Percentiles rank a stretch among this genome's conserved stretches.
Conservation (phyloP, 306 rosid genomes). For the Quercus alba region DNA sequence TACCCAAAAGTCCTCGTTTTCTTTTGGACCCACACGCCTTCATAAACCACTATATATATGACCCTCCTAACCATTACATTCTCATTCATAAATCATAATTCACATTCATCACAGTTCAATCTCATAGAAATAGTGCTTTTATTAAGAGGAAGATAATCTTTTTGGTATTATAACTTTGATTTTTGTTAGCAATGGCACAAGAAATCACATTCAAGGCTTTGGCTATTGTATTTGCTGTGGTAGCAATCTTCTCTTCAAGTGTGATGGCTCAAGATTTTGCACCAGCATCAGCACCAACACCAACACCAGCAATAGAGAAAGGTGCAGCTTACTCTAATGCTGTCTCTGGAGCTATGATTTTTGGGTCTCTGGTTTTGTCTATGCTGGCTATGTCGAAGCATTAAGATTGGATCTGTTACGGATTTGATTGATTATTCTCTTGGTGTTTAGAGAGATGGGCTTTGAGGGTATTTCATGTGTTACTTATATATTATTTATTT, state of each 20-base stretch:
- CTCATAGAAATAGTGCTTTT: too few relatives aligned
- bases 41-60: neutral
- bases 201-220: conserved; percentile 8
- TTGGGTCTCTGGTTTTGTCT: conserved; percentile 30
- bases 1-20: conserved; percentile 9
- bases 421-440: neutral
- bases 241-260: conserved; percentile 19
- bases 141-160: too few relatives aligned
- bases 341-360: conserved; percentile 29
- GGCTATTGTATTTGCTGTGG: neutral
- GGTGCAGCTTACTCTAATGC: conserved; percentile 30
- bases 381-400: conserved; percentile 26
- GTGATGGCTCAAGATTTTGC: conserved; percentile 30
- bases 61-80: neutral
- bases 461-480: neutral
- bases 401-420: neutral
- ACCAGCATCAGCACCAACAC: conserved; percentile 20
- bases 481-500: neutral
- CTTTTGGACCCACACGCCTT: conserved; percentile 8
- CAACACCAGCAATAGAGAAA: neutral
- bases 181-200: conserved; percentile 33
- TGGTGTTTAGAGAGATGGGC: neutral
- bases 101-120: neutral
- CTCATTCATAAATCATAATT: neutral
- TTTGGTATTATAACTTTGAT: too few relatives aligned